A percentile compares a stretch with the other conserved stretches of the same genome.
These are phyloP conservation scores for Phytophthora fragariaefolia DNA, from an alignment of 352 stramenopile genomes.

Conservation along the genomic window DNA sequence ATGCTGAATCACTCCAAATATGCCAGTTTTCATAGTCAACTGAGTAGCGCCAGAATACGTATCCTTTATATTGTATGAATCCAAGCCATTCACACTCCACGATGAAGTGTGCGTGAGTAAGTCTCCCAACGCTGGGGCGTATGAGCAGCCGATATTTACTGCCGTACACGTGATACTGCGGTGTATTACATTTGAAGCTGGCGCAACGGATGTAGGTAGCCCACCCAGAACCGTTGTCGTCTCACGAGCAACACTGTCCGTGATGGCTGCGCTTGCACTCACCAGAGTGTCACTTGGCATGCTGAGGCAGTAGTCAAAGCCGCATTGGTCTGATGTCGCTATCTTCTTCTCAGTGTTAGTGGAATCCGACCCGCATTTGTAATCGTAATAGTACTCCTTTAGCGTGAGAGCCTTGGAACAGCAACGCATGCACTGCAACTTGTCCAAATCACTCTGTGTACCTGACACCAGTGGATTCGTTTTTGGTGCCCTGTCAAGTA, in stretches of 20 bases:
- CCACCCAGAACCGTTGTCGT: slow-evolving; percentile 16
- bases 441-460: slow-evolving; percentile 2
- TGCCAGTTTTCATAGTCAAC: slow-evolving; percentile 19
- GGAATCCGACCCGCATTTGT: slow-evolving; percentile 15
- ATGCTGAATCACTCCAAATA: slow-evolving; percentile 1
- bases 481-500: slow-evolving; percentile 7
- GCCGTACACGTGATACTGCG: slow-evolving; percentile 25
- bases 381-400: slow-evolving; percentile 32
- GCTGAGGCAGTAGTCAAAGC: slow-evolving; percentile 24
- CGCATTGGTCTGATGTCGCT: slow-evolving; percentile 14
- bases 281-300: slow-evolving; percentile 12
- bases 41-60: slow-evolving; percentile 63
- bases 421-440: slow-evolving; percentile 27
- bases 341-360: slow-evolving; percentile 12
- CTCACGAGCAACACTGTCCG: neutral
- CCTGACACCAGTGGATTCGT: neutral
- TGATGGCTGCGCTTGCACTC: slow-evolving; percentile 3
- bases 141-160: slow-evolving; percentile 17
- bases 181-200: slow-evolving; percentile 13
- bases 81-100: slow-evolving; percentile 2
- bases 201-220: slow-evolving; percentile 5
- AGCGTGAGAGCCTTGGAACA: slow-evolving; percentile 28
- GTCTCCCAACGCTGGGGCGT: slow-evolving; percentile 11
- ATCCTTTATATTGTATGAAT: slow-evolving; percentile 16
- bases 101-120: slow-evolving; percentile 9